A percentile compares a stretch with the other conserved stretches of the same genome.
These are phyloP conservation scores for Gonapodya prolifera DNA, from an alignment of 192 early-diverging fungal species.

Conservation along the genomic window DNA sequence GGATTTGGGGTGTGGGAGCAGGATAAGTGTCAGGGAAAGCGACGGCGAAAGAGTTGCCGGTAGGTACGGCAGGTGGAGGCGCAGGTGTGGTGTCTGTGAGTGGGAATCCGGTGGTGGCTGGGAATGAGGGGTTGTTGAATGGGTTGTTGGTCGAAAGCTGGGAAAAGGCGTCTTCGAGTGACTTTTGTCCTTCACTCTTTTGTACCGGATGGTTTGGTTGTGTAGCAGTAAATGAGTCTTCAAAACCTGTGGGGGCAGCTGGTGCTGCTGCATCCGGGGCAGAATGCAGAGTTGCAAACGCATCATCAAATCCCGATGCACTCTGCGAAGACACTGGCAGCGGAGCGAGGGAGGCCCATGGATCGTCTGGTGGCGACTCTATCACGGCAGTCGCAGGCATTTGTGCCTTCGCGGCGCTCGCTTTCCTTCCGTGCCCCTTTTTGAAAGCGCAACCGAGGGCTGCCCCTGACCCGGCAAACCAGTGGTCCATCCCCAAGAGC, in stretches of 20 bases:
- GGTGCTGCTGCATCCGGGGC: too few relatives aligned
- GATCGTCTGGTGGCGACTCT: neutral
- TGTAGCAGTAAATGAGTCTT: neutral
- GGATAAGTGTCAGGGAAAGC: neutral
- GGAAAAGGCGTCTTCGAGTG: neutral
- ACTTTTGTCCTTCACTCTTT: neutral
- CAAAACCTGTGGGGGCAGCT: neutral
- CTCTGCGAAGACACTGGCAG: neutral
- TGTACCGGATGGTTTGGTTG: too few relatives aligned
- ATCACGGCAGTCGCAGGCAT: neutral
- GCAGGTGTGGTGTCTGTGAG: too few relatives aligned
- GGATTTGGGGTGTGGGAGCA: neutral
- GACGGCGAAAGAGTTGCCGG: neutral
- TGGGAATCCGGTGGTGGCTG: too few relatives aligned
- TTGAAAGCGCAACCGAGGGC: neutral
- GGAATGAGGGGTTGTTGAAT: neutral
- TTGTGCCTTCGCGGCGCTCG: too few relatives aligned
- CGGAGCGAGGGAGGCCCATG: neutral
- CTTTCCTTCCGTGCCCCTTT: too few relatives aligned
- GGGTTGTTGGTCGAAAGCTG: neutral
- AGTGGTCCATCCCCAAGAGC: neutral
- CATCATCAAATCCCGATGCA: neutral
- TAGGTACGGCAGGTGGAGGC: too few relatives aligned
- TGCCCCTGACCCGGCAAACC: neutral
- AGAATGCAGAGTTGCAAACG: neutral